These are phyloP conservation scores for Dunaliella sp. DNA, from an alignment of 139 green algal species.

Conservation along the genomic window DNA sequence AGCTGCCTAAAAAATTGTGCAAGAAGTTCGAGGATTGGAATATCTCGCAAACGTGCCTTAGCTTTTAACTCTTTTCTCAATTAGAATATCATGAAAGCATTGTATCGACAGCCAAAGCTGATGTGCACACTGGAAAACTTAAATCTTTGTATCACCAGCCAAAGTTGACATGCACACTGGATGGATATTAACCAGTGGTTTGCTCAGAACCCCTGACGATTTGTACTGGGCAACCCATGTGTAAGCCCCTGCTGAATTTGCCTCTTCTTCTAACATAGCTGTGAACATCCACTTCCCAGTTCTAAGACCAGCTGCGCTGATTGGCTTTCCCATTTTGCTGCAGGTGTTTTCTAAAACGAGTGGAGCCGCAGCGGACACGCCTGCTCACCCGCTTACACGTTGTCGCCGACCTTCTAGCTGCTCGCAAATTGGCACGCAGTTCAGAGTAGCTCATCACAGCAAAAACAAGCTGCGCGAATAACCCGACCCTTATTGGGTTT, in stretches of 20 bases:
- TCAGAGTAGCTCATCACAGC: neutral
- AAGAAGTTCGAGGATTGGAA: too few relatives aligned
- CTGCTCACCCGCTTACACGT: neutral
- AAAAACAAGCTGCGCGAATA: too few relatives aligned
- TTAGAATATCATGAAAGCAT: too few relatives aligned
- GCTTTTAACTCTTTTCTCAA: too few relatives aligned
- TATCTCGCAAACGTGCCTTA: too few relatives aligned
- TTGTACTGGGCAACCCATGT: neutral
- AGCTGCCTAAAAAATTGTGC: too few relatives aligned
- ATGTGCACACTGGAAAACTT: too few relatives aligned
- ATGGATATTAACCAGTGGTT: too few relatives aligned
- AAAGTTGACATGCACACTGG: too few relatives aligned
- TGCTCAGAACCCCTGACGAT: neutral
- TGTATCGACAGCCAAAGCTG: too few relatives aligned
- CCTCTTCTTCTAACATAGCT: neutral
- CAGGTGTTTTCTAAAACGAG: neutral
- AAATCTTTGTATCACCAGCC: neutral
- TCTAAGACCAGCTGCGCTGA: neutral
- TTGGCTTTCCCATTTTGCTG: neutral
- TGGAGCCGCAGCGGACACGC: neutral
- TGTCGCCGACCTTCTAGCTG: neutral
- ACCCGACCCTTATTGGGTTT: too few relatives aligned
- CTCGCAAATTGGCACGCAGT: neutral
- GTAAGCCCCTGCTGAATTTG: too few relatives aligned
- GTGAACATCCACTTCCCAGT: neutral